Evolutionary conservation across 805 yeast genomes (phyloP), one percentile per base, ranked within the genome.

Genomic region (Metschnikowia dekortorum): DNA sequence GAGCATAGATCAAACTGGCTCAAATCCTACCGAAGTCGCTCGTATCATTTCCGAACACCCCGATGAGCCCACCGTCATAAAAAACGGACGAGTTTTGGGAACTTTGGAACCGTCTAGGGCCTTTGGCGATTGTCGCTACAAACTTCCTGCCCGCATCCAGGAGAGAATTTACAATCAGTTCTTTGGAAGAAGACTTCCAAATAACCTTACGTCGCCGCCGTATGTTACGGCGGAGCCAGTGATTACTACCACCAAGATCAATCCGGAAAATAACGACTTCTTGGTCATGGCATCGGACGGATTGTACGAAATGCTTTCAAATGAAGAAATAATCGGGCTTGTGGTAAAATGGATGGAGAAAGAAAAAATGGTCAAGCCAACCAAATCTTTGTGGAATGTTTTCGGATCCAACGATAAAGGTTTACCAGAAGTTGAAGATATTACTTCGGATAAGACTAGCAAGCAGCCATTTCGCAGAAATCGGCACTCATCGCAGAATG

Each of bases 181-280:
- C 57, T 91, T 92, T 64, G 95, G 96, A 34, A 79, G 92, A 63
- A 70, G 79, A 51, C 80, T 87, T 26, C 95, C 95, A 32, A 80
- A 81, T 47, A 80, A 82, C 57, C 76, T 89, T 53, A 74, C 83
- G 52, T 85, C 97, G 1, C 99, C 99, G 3, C 99, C 99, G 0
- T 94, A 94, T 66, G 97, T 94, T 35, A 94, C 99, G 1, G 98
- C 99, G 0, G 91, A 86, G 65, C 99, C 99, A 0, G 96, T 87
- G 30, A 77, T 91, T 28, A 86, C 96, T 2, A 84, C 96, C 2
- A 85, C 91, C 10, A 82, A 84, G 61, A 79, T 91, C 45, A 77
- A 78, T 46, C 85, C 90, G 0, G 73, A 77, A 18, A 81, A 84
- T 56, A 84, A 87, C 56, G 94, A 89, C 63, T 94, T 94, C 61